These are phyloP conservation scores for Termitomyces sp. DNA, from an alignment of 768 basidiomycete genomes.

Conservation along the genomic window DNA sequence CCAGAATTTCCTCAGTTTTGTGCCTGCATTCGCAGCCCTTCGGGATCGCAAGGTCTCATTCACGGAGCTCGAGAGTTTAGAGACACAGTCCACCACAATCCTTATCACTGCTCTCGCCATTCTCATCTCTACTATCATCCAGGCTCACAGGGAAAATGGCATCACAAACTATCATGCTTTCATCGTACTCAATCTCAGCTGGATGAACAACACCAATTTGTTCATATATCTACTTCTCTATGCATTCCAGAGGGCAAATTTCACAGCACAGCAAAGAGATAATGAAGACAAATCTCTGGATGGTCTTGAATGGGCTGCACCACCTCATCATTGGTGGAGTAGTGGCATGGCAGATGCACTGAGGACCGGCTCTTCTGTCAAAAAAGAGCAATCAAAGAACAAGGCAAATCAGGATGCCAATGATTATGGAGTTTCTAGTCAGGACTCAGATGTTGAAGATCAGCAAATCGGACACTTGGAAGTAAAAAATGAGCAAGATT, in stretches of 20 bases:
- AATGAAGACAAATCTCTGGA: not conserved
- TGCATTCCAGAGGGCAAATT: not conserved
- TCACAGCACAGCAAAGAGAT: not conserved
- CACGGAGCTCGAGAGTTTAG: conserved; percentile 12
- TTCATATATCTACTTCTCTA: not conserved
- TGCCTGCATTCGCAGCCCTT: conserved; percentile 13
- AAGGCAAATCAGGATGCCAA: too few species aligned
- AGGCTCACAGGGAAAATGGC: conserved; percentile 8
- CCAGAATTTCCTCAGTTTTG: conserved; percentile 19
- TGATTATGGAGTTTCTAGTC: too few species aligned
- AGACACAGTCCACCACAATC: not conserved
- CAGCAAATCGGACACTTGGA: too few species aligned
- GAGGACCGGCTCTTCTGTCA: too few species aligned
- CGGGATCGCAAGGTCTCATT: conserved; percentile 14
- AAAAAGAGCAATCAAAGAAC: too few species aligned
- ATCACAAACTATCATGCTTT: not conserved
- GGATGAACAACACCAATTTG: too few species aligned
- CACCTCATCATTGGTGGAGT: not conserved
- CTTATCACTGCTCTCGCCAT: conserved; percentile 14
- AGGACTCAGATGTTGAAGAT: too few species aligned
- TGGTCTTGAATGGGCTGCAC: not conserved
- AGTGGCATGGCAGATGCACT: not conserved
- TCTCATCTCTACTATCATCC: conserved; percentile 18
- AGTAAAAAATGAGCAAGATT: too few species aligned
- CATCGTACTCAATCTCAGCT: conserved; percentile 3